phyloP scores from a whole-genome alignment of 2,329 filamentous ascomycete species.

The Bipolaris oryzae region DNA sequence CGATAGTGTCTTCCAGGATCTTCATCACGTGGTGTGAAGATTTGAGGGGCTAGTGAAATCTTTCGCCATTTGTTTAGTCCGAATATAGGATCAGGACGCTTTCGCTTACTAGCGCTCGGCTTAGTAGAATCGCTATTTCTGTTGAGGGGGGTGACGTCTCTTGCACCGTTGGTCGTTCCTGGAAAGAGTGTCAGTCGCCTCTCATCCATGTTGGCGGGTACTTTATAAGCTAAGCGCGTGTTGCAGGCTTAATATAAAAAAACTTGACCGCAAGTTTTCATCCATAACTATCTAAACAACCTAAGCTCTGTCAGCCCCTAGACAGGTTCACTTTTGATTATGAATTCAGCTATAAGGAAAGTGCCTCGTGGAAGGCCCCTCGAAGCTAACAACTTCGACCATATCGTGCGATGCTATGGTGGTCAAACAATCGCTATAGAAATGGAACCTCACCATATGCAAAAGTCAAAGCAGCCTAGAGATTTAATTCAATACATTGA shows the following conservation, averaged over 20 bases:
- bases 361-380: conserved; percentile 6
- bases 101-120: conserved; percentile 4
- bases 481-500: conserved; percentile 13
- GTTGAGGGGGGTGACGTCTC: background rate
- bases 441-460: conserved; percentile 15
- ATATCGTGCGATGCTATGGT: conserved; percentile 19
- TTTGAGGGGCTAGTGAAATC: too few relatives aligned
- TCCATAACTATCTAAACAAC: background rate
- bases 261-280: background rate
- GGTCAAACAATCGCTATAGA: conserved; percentile 13
- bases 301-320: background rate
- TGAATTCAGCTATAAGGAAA: conserved; percentile 1
- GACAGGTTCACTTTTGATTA: background rate
- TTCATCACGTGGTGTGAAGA: conserved; percentile 9
- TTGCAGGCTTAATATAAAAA: background rate
- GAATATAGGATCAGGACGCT: too few relatives aligned
- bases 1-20: conserved; percentile 10
- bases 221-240: background rate
- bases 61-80: too few relatives aligned
- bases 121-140: background rate
- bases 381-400: conserved; percentile 15
- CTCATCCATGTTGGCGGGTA: conserved; percentile 8
- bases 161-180: conserved; percentile 4
- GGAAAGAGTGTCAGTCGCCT: conserved; percentile 18
- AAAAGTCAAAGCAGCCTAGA: conserved; percentile 15